phyloP scores from a whole-genome alignment of 331 rosid species.

The Rhamnella rubrinervis region DNA sequence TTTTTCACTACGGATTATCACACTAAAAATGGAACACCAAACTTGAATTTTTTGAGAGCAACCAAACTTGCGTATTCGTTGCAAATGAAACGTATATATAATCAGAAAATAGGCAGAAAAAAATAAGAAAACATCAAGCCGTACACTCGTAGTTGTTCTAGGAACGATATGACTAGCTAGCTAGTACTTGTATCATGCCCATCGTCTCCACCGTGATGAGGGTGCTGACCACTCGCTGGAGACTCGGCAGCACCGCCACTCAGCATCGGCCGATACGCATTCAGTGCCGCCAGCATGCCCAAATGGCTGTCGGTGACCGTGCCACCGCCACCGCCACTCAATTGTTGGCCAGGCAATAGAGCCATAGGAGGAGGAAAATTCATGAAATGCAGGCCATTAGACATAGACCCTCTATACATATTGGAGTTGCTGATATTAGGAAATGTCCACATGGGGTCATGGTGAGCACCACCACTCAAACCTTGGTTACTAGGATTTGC shows the following conservation, averaged over 20 bases:
- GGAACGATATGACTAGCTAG: slow-evolving; percentile 28
- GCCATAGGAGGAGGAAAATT: slow-evolving; percentile 79
- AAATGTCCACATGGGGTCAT: slow-evolving; percentile 80
- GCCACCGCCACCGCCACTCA: slow-evolving; percentile 32
- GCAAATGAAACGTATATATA: slow-evolving; percentile 32
- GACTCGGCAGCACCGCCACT: slow-evolving; percentile 35
- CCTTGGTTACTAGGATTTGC: slow-evolving; percentile 41
- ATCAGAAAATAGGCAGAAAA: slow-evolving; percentile 23
- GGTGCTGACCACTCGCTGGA: slow-evolving; percentile 30
- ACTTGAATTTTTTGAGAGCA: slow-evolving; percentile 38
- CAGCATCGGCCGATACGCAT: slow-evolving; percentile 61
- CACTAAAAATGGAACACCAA: slow-evolving; percentile 40
- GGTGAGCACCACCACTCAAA: not conserved
- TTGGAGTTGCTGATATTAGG: slow-evolving; percentile 46
- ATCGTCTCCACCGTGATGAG: slow-evolving; percentile 50
- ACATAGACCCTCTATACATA: slow-evolving; percentile 43
- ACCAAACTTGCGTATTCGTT: slow-evolving; percentile 44
- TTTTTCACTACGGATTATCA: slow-evolving; percentile 22
- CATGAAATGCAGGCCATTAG: slow-evolving; percentile 76
- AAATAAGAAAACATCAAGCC: slow-evolving; percentile 26
- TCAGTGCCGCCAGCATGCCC: slow-evolving; percentile 72
- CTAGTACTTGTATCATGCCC: slow-evolving; percentile 47
- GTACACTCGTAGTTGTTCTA: slow-evolving; percentile 43
- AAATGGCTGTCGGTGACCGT: slow-evolving; percentile 52
- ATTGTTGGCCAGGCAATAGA: slow-evolving; percentile 60